Conservation (phyloP, 2,329 filamentous ascomycete species). For the Colletotrichum sp. region DNA sequence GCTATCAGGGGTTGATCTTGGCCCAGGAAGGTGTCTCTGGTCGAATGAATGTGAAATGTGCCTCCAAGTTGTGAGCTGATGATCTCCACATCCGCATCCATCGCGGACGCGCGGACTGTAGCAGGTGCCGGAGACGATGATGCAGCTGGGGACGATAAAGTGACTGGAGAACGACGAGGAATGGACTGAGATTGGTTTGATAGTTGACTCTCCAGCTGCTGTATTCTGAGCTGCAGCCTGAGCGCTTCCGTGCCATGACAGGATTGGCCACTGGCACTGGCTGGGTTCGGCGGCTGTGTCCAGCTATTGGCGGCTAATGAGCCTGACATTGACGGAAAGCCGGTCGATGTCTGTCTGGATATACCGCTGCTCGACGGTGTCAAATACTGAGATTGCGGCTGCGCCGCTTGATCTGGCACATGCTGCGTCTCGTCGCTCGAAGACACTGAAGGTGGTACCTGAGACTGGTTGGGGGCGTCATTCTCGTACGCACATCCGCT, state of each 20-base stretch:
- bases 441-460: neutral
- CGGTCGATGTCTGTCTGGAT: conserved; percentile 7
- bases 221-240: neutral
- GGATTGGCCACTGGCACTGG: neutral
- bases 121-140: neutral
- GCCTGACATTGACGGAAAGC: neutral
- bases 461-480: conserved; percentile 9
- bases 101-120: neutral
- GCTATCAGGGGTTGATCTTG: neutral
- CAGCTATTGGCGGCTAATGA: neutral
- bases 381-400: neutral
- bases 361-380: neutral
- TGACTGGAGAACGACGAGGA: neutral
- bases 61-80: conserved; percentile 42
- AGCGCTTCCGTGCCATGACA: neutral
- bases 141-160: neutral
- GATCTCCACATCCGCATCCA: conserved; percentile 37
- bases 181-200: neutral
- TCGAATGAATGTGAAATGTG: conserved; percentile 41
- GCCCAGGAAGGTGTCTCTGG: neutral
- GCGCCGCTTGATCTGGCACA: neutral
- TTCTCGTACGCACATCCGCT: conserved; percentile 36
- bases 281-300: neutral
- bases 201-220: neutral
- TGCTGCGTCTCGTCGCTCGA: neutral